Evolutionary conservation across 148 eudicot species (phyloP).

Genomic region (Tetragonia tetragonoides): DNA sequence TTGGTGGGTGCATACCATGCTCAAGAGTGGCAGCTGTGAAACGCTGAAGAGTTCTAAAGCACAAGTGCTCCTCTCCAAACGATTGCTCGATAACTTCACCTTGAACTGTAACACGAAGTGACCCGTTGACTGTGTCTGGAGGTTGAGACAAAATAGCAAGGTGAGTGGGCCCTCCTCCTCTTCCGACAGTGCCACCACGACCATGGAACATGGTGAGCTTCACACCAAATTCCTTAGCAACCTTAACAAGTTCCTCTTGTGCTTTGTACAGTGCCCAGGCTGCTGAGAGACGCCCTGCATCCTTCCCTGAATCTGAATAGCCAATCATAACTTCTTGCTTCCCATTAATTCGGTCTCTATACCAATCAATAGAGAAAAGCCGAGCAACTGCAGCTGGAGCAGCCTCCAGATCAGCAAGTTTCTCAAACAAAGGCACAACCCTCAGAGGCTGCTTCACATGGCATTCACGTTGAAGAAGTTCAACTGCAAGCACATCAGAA

Average conservation of each 20-base stretch:
- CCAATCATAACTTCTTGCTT: conserved; percentile 99
- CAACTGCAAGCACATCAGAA: conserved; percentile 95
- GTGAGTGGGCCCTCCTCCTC: conserved; percentile 99
- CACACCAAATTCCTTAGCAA: conserved; percentile 80
- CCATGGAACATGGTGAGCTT: conserved; percentile 97
- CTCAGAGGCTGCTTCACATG: conserved; percentile 77
- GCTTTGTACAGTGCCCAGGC: conserved; percentile 98
- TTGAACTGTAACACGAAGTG: conserved; percentile 93
- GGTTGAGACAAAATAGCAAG: conserved; percentile 99
- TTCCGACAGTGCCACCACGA: conserved; percentile 95
- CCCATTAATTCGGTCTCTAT: conserved; percentile 68
- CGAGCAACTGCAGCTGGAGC: conserved; percentile 96
- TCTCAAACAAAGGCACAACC: conserved; percentile 95
- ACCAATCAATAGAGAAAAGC: conserved; percentile 90
- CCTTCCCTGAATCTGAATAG: conserved; percentile 95
- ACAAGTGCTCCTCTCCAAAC: conserved; percentile 94
- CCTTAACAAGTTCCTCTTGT: conserved; percentile 92
- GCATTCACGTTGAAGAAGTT: conserved; percentile 93
- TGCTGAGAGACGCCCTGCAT: conserved; percentile 93
- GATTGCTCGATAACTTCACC: conserved; percentile 99
- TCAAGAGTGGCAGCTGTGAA: conserved; percentile 96
- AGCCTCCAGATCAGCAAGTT: conserved; percentile 79
- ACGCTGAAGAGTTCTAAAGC: conserved; percentile 95
- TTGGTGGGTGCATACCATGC: conserved; percentile 96
- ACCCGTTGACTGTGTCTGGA: conserved; percentile 85